Evolutionary conservation across 768 basidiomycete species (phyloP).

Genomic region (Trametes coccinea): DNA sequence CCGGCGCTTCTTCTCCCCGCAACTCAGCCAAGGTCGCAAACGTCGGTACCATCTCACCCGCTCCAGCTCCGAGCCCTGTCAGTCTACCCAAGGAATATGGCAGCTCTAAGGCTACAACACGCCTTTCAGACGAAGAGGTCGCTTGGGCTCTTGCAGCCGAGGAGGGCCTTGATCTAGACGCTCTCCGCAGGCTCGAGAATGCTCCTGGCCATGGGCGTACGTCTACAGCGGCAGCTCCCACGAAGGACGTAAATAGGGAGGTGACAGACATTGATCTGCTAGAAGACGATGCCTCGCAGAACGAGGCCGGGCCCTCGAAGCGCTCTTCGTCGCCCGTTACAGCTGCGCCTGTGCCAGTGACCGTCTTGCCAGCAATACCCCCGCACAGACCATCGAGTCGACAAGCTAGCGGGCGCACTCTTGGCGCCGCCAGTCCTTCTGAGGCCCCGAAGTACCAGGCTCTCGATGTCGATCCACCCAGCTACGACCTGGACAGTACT

Average conservation of each 20-base stretch:
- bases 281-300: constrained; percentile 23
- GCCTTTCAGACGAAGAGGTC: constrained; percentile 20
- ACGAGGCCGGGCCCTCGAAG: constrained; percentile 1
- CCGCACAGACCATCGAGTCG: neutral
- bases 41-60: neutral
- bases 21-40: neutral
- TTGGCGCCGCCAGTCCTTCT: constrained; percentile 4
- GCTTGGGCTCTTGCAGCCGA: constrained; percentile 28
- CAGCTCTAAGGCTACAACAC: neutral
- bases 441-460: constrained; percentile 27
- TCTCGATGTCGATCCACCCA: constrained; percentile 51
- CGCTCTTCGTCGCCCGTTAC: neutral
- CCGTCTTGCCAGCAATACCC: neutral
- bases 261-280: constrained; percentile 38
- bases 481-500: constrained; percentile 39
- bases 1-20: constrained; percentile 14
- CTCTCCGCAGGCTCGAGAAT: constrained; percentile 24
- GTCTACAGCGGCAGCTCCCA: neutral
- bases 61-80: neutral
- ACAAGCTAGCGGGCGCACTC: constrained; percentile 1
- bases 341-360: neutral
- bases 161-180: constrained; percentile 28
- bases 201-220: neutral
- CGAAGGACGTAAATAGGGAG: constrained; percentile 9
- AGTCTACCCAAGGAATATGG: neutral